Evolutionary conservation across 2,329 filamentous ascomycete species (phyloP).

Genomic region (Cladosporium velox): DNA sequence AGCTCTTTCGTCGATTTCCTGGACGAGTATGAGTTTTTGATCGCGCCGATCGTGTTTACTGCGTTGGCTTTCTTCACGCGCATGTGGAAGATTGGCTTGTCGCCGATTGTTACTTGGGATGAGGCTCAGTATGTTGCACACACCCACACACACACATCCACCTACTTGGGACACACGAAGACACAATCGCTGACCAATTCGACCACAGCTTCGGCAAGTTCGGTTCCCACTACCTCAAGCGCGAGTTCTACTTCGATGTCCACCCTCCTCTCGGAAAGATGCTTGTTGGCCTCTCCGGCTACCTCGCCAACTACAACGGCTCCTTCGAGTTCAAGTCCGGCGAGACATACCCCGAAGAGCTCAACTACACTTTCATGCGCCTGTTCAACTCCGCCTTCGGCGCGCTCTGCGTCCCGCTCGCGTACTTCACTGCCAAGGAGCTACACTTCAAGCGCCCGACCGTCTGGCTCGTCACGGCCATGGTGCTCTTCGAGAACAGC

Average conservation of each 20-base stretch:
- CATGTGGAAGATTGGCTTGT: slow-evolving; percentile 68
- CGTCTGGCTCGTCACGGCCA: slow-evolving; percentile 92
- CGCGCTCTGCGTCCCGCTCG: slow-evolving; percentile 86
- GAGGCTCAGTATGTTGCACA: slow-evolving; percentile 65
- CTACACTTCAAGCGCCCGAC: slow-evolving; percentile 82
- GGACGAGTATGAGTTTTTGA: slow-evolving; percentile 62
- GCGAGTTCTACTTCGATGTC: slow-evolving; percentile 98
- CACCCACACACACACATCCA: not conserved
- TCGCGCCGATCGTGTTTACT: slow-evolving; percentile 66
- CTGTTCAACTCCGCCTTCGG: slow-evolving; percentile 96
- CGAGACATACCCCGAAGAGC: slow-evolving; percentile 87
- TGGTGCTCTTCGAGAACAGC: slow-evolving; percentile 98
- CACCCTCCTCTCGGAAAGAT: slow-evolving; percentile 98
- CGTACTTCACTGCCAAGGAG: slow-evolving; percentile 92
- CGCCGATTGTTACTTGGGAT: slow-evolving; percentile 74
- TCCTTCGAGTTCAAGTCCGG: slow-evolving; percentile 99
- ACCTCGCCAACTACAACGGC: slow-evolving; percentile 96
- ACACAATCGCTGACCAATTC: not conserved
- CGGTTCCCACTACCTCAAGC: slow-evolving; percentile 97
- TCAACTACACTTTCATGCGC: slow-evolving; percentile 98
- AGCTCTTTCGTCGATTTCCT: slow-evolving; percentile 64
- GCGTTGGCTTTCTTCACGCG: slow-evolving; percentile 65
- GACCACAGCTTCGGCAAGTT: slow-evolving; percentile 77
- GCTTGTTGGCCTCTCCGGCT: slow-evolving; percentile 93
- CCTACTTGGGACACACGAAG: not conserved